phyloP scores from a whole-genome alignment of 768 basidiomycete genomes.

The Podaxis sp. region DNA sequence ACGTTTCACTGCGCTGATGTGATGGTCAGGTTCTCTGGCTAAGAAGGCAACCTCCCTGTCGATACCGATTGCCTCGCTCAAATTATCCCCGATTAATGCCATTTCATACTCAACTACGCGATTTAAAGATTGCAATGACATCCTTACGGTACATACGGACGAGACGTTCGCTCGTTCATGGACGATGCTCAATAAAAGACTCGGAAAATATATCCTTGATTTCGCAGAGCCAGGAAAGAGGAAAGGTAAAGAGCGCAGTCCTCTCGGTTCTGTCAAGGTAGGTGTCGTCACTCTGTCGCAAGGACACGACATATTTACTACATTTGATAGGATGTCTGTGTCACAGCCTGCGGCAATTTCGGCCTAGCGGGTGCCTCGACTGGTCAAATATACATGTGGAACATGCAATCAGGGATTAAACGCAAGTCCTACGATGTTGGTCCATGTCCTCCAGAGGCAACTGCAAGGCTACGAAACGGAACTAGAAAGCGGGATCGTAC shows the following conservation, averaged over 20 bases:
- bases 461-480: constrained; percentile 38
- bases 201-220: constrained; percentile 69
- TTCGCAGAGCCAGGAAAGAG: constrained; percentile 49
- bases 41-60: constrained; percentile 80
- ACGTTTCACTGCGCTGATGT: background rate
- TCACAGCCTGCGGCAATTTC: constrained; percentile 96
- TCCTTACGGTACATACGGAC: constrained; percentile 83
- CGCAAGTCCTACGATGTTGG: constrained; percentile 77
- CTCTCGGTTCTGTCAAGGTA: constrained; percentile 73
- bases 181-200: constrained; percentile 80
- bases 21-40: constrained; percentile 66
- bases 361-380: constrained; percentile 82
- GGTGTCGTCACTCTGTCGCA: constrained; percentile 6
- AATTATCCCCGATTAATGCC: constrained; percentile 78
- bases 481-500: constrained; percentile 48
- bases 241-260: constrained; percentile 43
- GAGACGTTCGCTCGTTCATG: constrained; percentile 85
- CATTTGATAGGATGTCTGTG: constrained; percentile 66
- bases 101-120: constrained; percentile 79
- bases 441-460: constrained; percentile 54
- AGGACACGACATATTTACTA: background rate
- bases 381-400: constrained; percentile 87
- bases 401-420: constrained; percentile 91
- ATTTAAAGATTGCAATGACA: constrained; percentile 96
- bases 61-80: constrained; percentile 77